Percentiles rank a stretch among this genome's conserved stretches.
phyloP scores from a whole-genome alignment of 305 asterid species.

The Fraxinus nigra region DNA sequence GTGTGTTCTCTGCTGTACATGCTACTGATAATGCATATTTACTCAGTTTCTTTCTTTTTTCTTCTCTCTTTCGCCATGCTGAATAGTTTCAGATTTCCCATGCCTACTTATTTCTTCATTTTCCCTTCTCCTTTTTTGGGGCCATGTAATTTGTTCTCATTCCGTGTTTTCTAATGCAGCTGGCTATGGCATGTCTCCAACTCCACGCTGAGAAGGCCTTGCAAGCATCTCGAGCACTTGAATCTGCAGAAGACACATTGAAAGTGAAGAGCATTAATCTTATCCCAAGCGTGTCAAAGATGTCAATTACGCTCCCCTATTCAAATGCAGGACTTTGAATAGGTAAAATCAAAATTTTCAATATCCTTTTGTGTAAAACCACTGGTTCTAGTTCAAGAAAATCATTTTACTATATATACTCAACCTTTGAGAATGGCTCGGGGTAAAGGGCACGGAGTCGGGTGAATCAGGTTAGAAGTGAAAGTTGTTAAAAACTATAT shows the following conservation, averaged over 20 bases:
- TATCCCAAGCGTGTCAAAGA: constrained; percentile 38
- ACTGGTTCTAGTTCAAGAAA: background rate
- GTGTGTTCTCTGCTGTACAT: background rate
- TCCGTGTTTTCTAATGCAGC: constrained; percentile 45
- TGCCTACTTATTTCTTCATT: background rate
- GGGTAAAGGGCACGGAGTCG: background rate
- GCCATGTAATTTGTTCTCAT: background rate
- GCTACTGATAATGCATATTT: background rate
- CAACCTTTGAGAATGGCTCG: background rate
- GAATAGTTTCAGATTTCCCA: background rate
- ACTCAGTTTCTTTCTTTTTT: background rate
- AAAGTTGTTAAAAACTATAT: background rate
- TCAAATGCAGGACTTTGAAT: constrained; percentile 20
- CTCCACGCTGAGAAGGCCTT: constrained; percentile 88
- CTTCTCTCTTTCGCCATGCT: background rate
- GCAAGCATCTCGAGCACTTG: constrained; percentile 79
- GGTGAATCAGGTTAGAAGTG: background rate
- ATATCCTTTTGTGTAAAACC: background rate
- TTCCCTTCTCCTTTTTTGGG: background rate
- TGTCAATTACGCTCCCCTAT: constrained; percentile 50
- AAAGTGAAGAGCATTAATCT: constrained; percentile 36
- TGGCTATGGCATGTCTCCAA: constrained; percentile 84
- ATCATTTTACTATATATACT: background rate
- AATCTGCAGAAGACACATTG: constrained; percentile 33
- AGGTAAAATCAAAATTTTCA: background rate